phyloP scores from a whole-genome alignment of 305 asterid genomes.

The Solanum hybrid region DNA sequence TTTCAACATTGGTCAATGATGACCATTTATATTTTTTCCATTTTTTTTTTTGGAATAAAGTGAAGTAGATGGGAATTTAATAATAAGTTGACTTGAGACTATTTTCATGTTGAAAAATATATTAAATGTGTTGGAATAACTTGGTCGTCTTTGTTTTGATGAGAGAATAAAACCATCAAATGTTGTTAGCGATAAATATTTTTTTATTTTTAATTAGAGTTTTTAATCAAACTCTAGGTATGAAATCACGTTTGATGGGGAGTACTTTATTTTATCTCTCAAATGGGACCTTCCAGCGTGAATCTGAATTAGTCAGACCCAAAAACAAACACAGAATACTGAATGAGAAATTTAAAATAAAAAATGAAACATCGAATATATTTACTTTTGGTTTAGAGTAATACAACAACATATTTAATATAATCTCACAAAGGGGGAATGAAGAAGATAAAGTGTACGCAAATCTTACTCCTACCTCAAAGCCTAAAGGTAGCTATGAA shows the following conservation, averaged over 20 bases:
- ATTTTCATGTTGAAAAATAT: background rate
- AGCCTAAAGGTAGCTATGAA: too few relatives aligned
- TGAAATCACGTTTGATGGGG: too few relatives aligned
- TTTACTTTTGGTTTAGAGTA: background rate
- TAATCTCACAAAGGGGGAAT: background rate
- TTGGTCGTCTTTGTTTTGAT: background rate
- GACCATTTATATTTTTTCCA: background rate
- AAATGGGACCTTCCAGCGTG: too few relatives aligned
- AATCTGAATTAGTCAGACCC: background rate
- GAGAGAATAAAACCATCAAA: background rate
- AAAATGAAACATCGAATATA: too few relatives aligned
- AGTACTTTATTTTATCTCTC: too few relatives aligned
- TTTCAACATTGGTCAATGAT: background rate
- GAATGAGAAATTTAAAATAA: too few relatives aligned
- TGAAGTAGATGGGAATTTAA: background rate
- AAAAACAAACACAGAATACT: too few relatives aligned
- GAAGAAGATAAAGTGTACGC: too few relatives aligned
- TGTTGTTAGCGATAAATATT: background rate
- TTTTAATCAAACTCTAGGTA: too few relatives aligned
- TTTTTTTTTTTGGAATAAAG: background rate
- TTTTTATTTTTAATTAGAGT: too few relatives aligned
- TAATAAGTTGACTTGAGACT: background rate
- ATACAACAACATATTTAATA: background rate
- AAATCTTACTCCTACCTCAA: too few relatives aligned
- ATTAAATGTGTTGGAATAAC: background rate